phyloP scores from a whole-genome alignment of 805 yeast genomes.

The Candida odintsovae region DNA sequence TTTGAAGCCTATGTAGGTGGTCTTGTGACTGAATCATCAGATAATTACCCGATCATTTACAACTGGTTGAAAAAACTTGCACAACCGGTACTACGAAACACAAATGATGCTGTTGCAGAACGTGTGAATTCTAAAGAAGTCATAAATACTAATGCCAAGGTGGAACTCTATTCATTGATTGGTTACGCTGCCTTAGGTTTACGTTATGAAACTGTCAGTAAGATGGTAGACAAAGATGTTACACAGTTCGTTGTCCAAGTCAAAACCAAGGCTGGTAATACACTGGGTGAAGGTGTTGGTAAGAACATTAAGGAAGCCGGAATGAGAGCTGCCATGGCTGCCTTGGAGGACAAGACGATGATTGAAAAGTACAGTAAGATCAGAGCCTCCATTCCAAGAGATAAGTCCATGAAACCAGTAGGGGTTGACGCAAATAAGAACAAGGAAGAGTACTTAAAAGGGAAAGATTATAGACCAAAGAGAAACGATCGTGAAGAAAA shows the following conservation, averaged over 20 bases:
- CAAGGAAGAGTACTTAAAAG: neutral
- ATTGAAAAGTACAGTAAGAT: slow-evolving; percentile 59
- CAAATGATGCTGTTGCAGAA: slow-evolving; percentile 4
- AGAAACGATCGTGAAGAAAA: neutral
- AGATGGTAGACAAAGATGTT: slow-evolving; percentile 27
- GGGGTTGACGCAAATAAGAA: neutral
- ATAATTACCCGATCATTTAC: slow-evolving; percentile 42
- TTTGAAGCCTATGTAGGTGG: slow-evolving; percentile 96
- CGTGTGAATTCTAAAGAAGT: slow-evolving; percentile 10
- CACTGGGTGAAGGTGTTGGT: slow-evolving; percentile 69
- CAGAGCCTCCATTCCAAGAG: slow-evolving; percentile 49
- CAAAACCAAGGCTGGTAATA: slow-evolving; percentile 51
- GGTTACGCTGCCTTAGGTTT: slow-evolving; percentile 71
- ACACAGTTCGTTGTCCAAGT: slow-evolving; percentile 59
- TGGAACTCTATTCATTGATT: slow-evolving; percentile 67
- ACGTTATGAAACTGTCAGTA: slow-evolving; percentile 39
- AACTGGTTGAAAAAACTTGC: slow-evolving; percentile 53
- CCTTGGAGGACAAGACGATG: slow-evolving; percentile 49
- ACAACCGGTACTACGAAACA: slow-evolving; percentile 34
- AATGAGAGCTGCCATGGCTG: slow-evolving; percentile 76
- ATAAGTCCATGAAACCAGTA: slow-evolving; percentile 10
- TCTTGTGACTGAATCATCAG: slow-evolving; percentile 49
- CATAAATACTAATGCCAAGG: slow-evolving; percentile 65
- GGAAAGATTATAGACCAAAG: neutral
- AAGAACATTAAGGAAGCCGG: slow-evolving; percentile 74